Conservation (phyloP, 371 early-diverging fungal species). For the Mucor piriformis region DNA sequence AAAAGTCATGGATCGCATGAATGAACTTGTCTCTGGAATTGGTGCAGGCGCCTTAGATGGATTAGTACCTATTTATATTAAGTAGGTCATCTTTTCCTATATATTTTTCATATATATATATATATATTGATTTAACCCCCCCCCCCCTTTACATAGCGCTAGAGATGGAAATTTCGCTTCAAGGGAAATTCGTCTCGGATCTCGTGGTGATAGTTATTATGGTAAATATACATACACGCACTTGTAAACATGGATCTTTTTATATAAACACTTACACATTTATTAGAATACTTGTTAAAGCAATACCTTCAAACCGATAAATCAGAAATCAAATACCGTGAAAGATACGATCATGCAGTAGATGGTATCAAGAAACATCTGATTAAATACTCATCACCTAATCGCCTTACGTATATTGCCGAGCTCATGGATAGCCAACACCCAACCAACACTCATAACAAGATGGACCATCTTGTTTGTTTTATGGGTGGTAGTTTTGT, state of each 20-base stretch:
- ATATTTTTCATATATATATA: no score
- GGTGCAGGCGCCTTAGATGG: conserved; percentile 60
- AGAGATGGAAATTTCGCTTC: conserved; percentile 49
- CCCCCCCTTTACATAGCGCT: no score
- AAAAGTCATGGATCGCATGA: conserved; percentile 64
- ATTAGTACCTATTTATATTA: conserved; percentile 71
- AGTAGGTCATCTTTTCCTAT: conserved; percentile 45
- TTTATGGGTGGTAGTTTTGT: conserved; percentile 89
- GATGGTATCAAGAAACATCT: conserved; percentile 76
- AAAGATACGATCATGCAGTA: conserved; percentile 73
- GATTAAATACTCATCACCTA: conserved; percentile 61
- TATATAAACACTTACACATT: not conserved
- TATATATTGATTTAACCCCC: no score
- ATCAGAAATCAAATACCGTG: conserved; percentile 64
- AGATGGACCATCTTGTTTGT: conserved; percentile 95
- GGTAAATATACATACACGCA: no score
- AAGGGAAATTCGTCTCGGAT: conserved; percentile 70
- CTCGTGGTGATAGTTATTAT: conserved; percentile 91
- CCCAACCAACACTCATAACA: conserved; percentile 51
- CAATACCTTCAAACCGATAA: conserved; percentile 79
- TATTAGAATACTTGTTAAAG: conserved; percentile 86
- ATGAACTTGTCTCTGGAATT: conserved; percentile 33
- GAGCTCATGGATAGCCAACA: conserved; percentile 52
- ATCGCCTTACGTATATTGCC: conserved; percentile 71
- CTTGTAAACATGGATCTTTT: no score